Evolutionary conservation across 768 basidiomycete species (phyloP).

Genomic region (Psilocybe subaeruginosa): DNA sequence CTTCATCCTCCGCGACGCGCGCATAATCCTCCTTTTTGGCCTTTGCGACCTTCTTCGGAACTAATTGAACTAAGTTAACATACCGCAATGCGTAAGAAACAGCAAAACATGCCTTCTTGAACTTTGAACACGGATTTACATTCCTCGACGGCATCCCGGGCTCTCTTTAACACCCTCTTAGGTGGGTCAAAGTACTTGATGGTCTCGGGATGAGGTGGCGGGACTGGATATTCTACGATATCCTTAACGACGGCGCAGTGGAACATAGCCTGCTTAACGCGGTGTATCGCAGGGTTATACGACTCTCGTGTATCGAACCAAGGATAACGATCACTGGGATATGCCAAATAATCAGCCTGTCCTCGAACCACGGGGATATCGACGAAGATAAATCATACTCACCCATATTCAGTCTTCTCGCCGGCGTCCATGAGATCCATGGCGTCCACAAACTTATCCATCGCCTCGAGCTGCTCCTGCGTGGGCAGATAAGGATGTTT

Average conservation of each 20-base stretch:
- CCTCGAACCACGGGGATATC: not conserved
- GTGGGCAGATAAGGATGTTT: slow-evolving; percentile 87
- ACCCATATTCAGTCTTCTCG: slow-evolving; percentile 80
- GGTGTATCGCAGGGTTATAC: slow-evolving; percentile 89
- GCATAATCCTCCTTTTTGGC: slow-evolving; percentile 65
- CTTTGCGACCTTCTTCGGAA: slow-evolving; percentile 63
- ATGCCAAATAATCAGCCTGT: not conserved
- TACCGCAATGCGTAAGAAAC: not conserved
- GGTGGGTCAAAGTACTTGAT: slow-evolving; percentile 86
- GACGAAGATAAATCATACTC: slow-evolving; percentile 17
- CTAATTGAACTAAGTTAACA: slow-evolving; percentile 30
- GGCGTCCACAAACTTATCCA: slow-evolving; percentile 86
- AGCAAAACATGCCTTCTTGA: slow-evolving; percentile 55
- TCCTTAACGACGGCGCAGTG: slow-evolving; percentile 83
- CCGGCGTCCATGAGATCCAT: slow-evolving; percentile 86
- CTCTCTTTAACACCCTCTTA: slow-evolving; percentile 61
- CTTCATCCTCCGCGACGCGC: slow-evolving; percentile 68
- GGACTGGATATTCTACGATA: slow-evolving; percentile 72
- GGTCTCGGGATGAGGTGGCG: slow-evolving; percentile 85
- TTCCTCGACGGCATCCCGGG: slow-evolving; percentile 55
- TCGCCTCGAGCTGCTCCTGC: slow-evolving; percentile 72
- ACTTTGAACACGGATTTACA: slow-evolving; percentile 75
- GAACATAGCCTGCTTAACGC: slow-evolving; percentile 91
- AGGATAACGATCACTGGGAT: slow-evolving; percentile 53
- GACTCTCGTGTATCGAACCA: slow-evolving; percentile 84